Percentiles rank a stretch among this genome's conserved stretches.
Evolutionary conservation across 169 alveolate species (phyloP).

Genomic region (Plasmodium inui): DNA sequence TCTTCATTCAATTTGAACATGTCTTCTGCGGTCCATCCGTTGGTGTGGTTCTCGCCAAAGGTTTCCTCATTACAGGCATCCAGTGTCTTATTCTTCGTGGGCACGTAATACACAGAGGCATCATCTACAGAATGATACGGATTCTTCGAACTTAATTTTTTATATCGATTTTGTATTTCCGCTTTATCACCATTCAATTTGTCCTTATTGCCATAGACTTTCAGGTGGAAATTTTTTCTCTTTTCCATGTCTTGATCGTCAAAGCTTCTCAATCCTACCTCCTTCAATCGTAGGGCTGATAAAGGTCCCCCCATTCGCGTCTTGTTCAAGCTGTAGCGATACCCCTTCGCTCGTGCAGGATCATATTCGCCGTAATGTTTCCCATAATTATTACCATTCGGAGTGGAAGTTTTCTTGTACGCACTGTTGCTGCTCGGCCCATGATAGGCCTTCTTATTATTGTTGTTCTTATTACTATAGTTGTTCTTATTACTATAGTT

Average conservation of each 20-base stretch:
- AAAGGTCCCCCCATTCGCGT: slow-evolving; percentile 61
- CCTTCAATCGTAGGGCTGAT: slow-evolving; percentile 70
- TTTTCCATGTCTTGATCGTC: slow-evolving; percentile 77
- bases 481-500: background rate
- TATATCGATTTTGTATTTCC: slow-evolving; percentile 25
- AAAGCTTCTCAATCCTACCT: slow-evolving; percentile 77
- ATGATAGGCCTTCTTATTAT: background rate
- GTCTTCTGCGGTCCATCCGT: slow-evolving; percentile 91
- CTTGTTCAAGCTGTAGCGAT: slow-evolving; percentile 37
- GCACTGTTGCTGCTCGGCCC: background rate
- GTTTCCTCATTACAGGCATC: slow-evolving; percentile 79
- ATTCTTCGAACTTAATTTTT: slow-evolving; percentile 10
- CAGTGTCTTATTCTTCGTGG: background rate
- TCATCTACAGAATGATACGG: slow-evolving; percentile 22
- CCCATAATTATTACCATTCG: background rate
- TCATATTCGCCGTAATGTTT: slow-evolving; percentile 6
- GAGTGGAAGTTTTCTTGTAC: background rate
- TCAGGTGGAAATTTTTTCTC: slow-evolving; percentile 54
- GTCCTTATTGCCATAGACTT: slow-evolving; percentile 44
- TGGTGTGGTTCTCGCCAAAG: slow-evolving; percentile 81
- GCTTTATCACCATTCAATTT: slow-evolving; percentile 13
- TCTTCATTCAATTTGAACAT: slow-evolving; percentile 90
- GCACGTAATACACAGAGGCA: slow-evolving; percentile 26
- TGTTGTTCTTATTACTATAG: background rate
- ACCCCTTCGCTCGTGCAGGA: background rate